Evolutionary conservation across 306 rosid genomes (phyloP).

Genomic region (Malus orientalis): DNA sequence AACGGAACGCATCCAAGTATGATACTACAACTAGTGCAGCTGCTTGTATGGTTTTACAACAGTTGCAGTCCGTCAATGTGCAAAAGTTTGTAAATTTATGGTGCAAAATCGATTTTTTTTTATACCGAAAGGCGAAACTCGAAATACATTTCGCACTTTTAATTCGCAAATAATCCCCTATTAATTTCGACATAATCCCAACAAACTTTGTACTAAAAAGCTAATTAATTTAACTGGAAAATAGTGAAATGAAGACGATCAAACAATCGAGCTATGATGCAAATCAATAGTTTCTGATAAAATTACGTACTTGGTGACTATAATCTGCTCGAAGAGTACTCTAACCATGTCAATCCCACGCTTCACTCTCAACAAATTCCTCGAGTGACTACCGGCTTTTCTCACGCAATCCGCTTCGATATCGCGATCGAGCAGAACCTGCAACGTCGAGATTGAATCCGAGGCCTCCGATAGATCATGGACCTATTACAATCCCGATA

Average conservation of each 20-base stretch:
- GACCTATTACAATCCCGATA: conserved; percentile 41
- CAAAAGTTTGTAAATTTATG: background rate
- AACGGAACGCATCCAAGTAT: background rate
- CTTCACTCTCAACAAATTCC: conserved; percentile 83
- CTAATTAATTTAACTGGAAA: background rate
- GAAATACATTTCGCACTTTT: background rate
- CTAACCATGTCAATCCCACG: conserved; percentile 93
- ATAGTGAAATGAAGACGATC: background rate
- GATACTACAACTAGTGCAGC: background rate
- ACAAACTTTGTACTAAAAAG: background rate
- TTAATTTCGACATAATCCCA: background rate
- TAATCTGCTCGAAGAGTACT: conserved; percentile 70
- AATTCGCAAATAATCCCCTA: background rate
- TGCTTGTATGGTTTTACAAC: too few relatives aligned
- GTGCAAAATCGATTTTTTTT: background rate
- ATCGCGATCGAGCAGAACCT: conserved; percentile 61
- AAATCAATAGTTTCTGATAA: background rate
- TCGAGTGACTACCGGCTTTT: conserved; percentile 68
- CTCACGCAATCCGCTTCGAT: conserved; percentile 42
- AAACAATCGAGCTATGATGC: background rate
- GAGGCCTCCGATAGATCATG: conserved; percentile 75
- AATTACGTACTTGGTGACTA: conserved; percentile 53
- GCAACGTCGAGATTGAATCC: conserved; percentile 49
- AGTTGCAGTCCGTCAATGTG: background rate
- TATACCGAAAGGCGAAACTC: background rate